These are phyloP conservation scores for Thalassia testudinum DNA, from an alignment of 116 monocot species.

Conservation along the genomic window DNA sequence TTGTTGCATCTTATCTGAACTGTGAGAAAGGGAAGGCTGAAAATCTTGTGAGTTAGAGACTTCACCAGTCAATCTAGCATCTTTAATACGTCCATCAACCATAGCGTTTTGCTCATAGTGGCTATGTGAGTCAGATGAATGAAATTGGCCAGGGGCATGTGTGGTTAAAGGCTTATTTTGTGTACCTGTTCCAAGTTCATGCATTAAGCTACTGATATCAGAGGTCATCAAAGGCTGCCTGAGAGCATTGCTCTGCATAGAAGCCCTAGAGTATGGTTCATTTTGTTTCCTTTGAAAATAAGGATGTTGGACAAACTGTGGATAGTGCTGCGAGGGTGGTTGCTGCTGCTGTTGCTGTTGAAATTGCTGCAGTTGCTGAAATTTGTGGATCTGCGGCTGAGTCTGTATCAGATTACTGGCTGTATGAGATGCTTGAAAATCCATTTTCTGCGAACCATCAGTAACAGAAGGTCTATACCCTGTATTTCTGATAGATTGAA, in stretches of 20 bases:
- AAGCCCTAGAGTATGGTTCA: not conserved
- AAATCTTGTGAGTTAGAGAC: constrained; percentile 37
- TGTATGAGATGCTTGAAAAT: constrained; percentile 35
- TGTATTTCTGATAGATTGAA: constrained; percentile 32
- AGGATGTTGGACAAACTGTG: constrained; percentile 3
- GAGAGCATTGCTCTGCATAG: constrained; percentile 16
- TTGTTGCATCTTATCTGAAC: constrained; percentile 23
- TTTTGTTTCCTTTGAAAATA: not conserved
- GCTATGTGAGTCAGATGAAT: constrained; percentile 31
- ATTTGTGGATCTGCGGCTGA: constrained; percentile 32
- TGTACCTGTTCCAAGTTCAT: too few species aligned
- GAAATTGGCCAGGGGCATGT: constrained; percentile 32
- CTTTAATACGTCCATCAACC: constrained; percentile 15
- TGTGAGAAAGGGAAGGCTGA: constrained; percentile 25
- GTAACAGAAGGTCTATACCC: constrained; percentile 20
- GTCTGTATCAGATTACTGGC: constrained; percentile 25
- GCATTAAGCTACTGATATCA: constrained; percentile 11
- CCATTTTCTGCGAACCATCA: constrained; percentile 57
- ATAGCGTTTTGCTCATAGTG: constrained; percentile 28
- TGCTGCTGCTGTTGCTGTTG: constrained; percentile 41
- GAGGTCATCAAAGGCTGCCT: constrained; percentile 29
- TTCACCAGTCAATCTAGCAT: constrained; percentile 23
- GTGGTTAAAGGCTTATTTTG: constrained; percentile 22
- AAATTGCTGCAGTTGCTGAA: constrained; percentile 26
- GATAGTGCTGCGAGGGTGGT: constrained; percentile 19